Percentiles rank a stretch among this genome's conserved stretches.
Conservation (phyloP, 306 rosid species). For the Pyrus communis region DNA sequence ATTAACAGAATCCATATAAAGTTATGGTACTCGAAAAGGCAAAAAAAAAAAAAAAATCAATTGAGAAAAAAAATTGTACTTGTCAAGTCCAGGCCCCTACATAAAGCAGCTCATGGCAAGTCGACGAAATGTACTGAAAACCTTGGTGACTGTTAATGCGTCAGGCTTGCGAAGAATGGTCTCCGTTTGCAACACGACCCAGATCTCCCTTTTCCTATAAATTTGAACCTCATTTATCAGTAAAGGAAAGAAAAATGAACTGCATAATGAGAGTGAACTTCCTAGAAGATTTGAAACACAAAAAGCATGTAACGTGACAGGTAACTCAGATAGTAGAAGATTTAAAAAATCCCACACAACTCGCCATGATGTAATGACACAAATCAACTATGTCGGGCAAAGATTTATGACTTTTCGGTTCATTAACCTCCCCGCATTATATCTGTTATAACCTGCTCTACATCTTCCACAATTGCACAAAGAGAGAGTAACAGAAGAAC, state of each 20-base stretch:
- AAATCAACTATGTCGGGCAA: not conserved
- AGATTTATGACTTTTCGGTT: not conserved
- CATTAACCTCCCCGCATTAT: not conserved
- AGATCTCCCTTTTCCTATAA: slow-evolving; percentile 69
- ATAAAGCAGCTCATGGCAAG: slow-evolving; percentile 20
- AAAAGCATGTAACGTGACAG: not conserved
- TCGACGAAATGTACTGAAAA: slow-evolving; percentile 59
- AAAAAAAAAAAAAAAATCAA: not conserved
- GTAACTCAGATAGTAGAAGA: not conserved
- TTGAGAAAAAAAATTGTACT: not conserved
- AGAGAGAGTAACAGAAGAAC: too few species aligned
- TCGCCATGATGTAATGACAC: not conserved
- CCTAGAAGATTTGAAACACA: not conserved
- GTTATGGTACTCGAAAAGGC: not conserved
- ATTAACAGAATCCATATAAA: not conserved
- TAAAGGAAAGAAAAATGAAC: not conserved
- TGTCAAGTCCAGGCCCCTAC: not conserved
- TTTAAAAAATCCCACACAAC: not conserved
- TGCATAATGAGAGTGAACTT: not conserved
- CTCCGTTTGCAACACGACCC: slow-evolving; percentile 73
- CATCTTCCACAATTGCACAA: too few species aligned
- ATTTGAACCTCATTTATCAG: slow-evolving; percentile 5
- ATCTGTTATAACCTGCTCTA: not conserved
- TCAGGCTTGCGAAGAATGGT: slow-evolving; percentile 82
- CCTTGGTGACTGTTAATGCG: slow-evolving; percentile 66